phyloP scores from a whole-genome alignment of 371 early-diverging fungal species.

The Mucor piriformis region DNA sequence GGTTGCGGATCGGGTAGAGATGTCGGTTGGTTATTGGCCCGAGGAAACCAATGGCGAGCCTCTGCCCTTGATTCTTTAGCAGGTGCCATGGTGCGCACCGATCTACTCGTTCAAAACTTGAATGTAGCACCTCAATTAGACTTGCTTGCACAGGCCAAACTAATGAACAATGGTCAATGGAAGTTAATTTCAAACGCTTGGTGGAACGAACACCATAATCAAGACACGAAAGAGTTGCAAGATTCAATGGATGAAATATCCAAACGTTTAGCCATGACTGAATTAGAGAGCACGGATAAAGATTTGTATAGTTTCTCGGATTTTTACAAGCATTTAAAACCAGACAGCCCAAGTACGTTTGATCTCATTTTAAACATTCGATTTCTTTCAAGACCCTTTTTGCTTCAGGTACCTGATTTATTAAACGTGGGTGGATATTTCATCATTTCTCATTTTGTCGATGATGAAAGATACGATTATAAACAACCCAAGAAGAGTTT shows the following conservation, averaged over 20 bases:
- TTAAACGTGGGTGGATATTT: slow-evolving; percentile 42
- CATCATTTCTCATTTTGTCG: slow-evolving; percentile 51
- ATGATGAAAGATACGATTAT: slow-evolving; percentile 30
- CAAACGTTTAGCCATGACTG: background rate
- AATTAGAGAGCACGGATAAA: background rate
- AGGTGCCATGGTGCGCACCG: slow-evolving; percentile 39
- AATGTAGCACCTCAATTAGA: slow-evolving; percentile 22
- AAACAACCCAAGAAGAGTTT: slow-evolving; percentile 37
- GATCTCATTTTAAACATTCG: slow-evolving; percentile 50
- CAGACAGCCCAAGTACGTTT: slow-evolving; percentile 1
- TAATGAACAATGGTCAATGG: slow-evolving; percentile 40
- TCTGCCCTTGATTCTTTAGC: slow-evolving; percentile 38
- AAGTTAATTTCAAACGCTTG: slow-evolving; percentile 3
- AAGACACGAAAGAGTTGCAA: slow-evolving; percentile 30
- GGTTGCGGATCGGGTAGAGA: slow-evolving; percentile 57
- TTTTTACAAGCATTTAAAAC: background rate
- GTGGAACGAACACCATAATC: slow-evolving; percentile 31
- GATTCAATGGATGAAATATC: background rate
- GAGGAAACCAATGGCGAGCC: slow-evolving; percentile 32
- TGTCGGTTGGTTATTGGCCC: slow-evolving; percentile 38
- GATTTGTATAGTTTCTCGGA: background rate
- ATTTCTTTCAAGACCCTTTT: slow-evolving; percentile 39
- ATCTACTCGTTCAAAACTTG: slow-evolving; percentile 24
- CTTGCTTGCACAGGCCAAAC: slow-evolving; percentile 27
- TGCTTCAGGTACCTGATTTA: slow-evolving; percentile 26